Percentiles rank a stretch among this genome's conserved stretches.
These are phyloP conservation scores for Luvunga scandens DNA, from an alignment of 345 rosid genomes.

Conservation along the genomic window DNA sequence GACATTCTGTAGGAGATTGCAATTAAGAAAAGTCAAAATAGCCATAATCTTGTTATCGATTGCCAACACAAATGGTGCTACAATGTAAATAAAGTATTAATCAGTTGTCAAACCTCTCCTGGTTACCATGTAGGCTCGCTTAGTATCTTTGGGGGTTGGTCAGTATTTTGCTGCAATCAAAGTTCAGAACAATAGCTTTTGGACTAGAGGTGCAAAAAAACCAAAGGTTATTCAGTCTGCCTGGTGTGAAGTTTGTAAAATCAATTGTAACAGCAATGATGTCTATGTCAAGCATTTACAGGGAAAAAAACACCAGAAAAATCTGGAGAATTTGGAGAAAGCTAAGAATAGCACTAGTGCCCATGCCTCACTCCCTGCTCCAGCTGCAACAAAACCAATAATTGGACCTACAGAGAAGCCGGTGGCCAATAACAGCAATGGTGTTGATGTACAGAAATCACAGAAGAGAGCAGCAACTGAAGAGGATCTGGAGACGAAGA, in stretches of 20 bases:
- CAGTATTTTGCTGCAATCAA: constrained; percentile 22
- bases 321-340: constrained; percentile 21
- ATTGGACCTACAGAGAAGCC: constrained; percentile 16
- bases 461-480: background rate
- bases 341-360: constrained; percentile 17
- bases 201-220: constrained; percentile 18
- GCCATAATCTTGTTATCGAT: background rate
- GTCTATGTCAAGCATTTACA: constrained; percentile 20
- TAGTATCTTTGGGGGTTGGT: constrained; percentile 21
- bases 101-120: background rate
- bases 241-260: constrained; percentile 33
- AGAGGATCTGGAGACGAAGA: constrained; percentile 39
- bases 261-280: constrained; percentile 24
- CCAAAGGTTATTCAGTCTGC: constrained; percentile 21
- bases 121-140: constrained; percentile 12
- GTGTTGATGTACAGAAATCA: constrained; percentile 4
- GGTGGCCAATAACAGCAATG: background rate
- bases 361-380: constrained; percentile 11
- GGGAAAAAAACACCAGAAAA: constrained; percentile 32
- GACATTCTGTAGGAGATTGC: background rate
- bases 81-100: background rate
- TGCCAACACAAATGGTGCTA: background rate
- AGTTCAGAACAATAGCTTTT: constrained; percentile 19
- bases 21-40: background rate
- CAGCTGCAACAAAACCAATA: constrained; percentile 3